Base-by-base conservation (phyloP, 108 stramenopile genomes). In the Epipyxis sp. region DNA sequence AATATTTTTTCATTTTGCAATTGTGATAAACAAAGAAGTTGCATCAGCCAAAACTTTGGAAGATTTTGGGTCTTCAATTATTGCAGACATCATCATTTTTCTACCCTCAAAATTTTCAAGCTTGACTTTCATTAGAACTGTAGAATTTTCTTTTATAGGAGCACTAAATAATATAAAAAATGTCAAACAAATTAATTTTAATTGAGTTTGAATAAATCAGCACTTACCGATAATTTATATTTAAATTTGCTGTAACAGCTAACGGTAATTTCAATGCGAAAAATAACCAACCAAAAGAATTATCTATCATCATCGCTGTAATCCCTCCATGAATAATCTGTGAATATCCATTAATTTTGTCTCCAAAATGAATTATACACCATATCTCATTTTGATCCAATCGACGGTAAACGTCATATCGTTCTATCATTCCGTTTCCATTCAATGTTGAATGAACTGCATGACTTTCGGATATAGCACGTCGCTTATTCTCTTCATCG, bases 301-400 rank as follows among this genome's bases (percentile, higher is more conserved):
- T 69, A 57, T 80, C 79, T n/a, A 80, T 43, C 3, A 50, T 3
- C 20, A 42, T 37, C 1, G 67, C 25, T 27, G 30, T 71, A 1
- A 69, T 37, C 20, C 79, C 79, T 1, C 79, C 79, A 58, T 80
- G 79, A 32, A 80, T 69, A 25, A 80, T 69, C 35, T 69, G 69
- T 44, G 69, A 54, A 54, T 80, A 69, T 29, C 79, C 79, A n/a
- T 3, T 3, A 1, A 61, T 1, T 1, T 32, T 46, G 13, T 78
- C 37, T 1, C 77, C 77, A 29, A 59, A 29, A 1, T 30, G 50
- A 54, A 59, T 57, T 13, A 76, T 0, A 1, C 13, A 29, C 27
- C 30, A 0, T 1, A 76, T 34, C 1, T 58, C 76, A 6, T 3
- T 16, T 35, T 29, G 10, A 32, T 37, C 61, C 6, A 3, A 6